Percentiles rank a stretch among this genome's conserved stretches.
Conservation (phyloP, 805 yeast genomes). For the Wickerhamiella sergipiensis region DNA sequence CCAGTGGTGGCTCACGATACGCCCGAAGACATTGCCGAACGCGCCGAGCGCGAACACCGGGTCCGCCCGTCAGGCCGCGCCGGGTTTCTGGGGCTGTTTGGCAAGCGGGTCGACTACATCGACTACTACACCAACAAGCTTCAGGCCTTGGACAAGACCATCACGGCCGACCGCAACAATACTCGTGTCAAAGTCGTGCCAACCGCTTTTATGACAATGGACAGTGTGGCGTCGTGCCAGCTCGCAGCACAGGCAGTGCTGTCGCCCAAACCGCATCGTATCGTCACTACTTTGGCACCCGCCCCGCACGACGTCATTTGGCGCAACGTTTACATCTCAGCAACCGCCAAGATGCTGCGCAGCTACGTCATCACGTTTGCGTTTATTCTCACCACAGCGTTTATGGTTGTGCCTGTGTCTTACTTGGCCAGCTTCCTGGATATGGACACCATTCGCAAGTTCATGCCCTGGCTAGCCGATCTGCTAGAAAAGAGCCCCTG, state of each 20-base stretch:
- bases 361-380: slow-evolving; percentile 49
- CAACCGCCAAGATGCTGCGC: slow-evolving; percentile 55
- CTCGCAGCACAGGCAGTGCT: slow-evolving; percentile 91
- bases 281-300: slow-evolving; percentile 79
- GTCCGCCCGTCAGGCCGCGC: slow-evolving; percentile 49
- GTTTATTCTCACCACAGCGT: slow-evolving; percentile 55
- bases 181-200: slow-evolving; percentile 72
- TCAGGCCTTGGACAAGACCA: slow-evolving; percentile 56
- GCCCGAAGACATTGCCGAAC: slow-evolving; percentile 3
- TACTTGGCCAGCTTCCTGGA: slow-evolving; percentile 75
- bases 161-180: slow-evolving; percentile 41
- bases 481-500: slow-evolving; percentile 49
- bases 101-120: slow-evolving; percentile 68
- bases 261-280: slow-evolving; percentile 74
- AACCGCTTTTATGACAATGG: slow-evolving; percentile 90
- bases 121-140: slow-evolving; percentile 59
- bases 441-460: slow-evolving; percentile 57
- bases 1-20: background rate
- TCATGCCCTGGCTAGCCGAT: slow-evolving; percentile 73
- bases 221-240: slow-evolving; percentile 88
- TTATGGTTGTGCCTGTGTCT: slow-evolving; percentile 70
- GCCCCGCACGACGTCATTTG: slow-evolving; percentile 93
- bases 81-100: slow-evolving; percentile 51
- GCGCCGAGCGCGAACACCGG: slow-evolving; percentile 14
- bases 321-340: slow-evolving; percentile 74